These are phyloP conservation scores for Bocquillonia castaneifolia DNA, from an alignment of 441 rosid genomes.

Conservation along the genomic window DNA sequence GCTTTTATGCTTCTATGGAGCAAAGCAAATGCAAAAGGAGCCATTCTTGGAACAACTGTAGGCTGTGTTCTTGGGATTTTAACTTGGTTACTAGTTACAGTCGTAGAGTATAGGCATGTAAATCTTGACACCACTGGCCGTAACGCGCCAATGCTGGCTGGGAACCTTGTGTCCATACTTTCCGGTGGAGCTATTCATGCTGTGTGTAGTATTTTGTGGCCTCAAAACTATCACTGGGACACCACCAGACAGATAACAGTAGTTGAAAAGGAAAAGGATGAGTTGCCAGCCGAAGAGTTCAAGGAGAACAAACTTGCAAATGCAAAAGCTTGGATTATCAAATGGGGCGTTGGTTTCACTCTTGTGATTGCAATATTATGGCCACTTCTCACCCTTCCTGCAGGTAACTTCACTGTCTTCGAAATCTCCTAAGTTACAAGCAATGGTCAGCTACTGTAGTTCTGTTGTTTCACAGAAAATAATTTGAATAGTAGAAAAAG, in stretches of 20 bases:
- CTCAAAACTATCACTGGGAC: slow-evolving; percentile 80
- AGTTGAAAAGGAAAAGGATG: slow-evolving; percentile 58
- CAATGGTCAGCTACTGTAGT: too few relatives aligned
- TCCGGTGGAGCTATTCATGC: slow-evolving; percentile 76
- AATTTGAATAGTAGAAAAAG: too few relatives aligned
- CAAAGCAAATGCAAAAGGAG: slow-evolving; percentile 77
- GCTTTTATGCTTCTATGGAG: slow-evolving; percentile 92
- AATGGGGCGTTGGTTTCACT: slow-evolving; percentile 78
- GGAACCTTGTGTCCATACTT: slow-evolving; percentile 74
- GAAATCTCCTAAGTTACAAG: neutral
- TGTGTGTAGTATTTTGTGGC: slow-evolving; percentile 53
- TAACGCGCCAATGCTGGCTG: slow-evolving; percentile 87
- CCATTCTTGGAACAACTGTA: slow-evolving; percentile 54
- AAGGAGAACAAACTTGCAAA: slow-evolving; percentile 64
- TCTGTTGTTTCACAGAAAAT: too few relatives aligned
- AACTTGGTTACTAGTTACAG: slow-evolving; percentile 67
- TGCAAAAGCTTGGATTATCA: slow-evolving; percentile 79
- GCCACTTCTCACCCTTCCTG: slow-evolving; percentile 79
- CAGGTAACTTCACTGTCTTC: slow-evolving; percentile 39
- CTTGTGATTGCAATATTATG: slow-evolving; percentile 60
- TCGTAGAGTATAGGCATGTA: slow-evolving; percentile 54
- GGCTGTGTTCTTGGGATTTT: slow-evolving; percentile 76
- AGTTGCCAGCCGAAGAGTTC: slow-evolving; percentile 57
- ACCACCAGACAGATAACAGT: slow-evolving; percentile 71
- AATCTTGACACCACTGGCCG: slow-evolving; percentile 70